A percentile compares a stretch with the other conserved stretches of the same genome.
These are phyloP conservation scores for Gynostemma pentaphyllum DNA, from an alignment of 306 rosid genomes.

Conservation along the genomic window DNA sequence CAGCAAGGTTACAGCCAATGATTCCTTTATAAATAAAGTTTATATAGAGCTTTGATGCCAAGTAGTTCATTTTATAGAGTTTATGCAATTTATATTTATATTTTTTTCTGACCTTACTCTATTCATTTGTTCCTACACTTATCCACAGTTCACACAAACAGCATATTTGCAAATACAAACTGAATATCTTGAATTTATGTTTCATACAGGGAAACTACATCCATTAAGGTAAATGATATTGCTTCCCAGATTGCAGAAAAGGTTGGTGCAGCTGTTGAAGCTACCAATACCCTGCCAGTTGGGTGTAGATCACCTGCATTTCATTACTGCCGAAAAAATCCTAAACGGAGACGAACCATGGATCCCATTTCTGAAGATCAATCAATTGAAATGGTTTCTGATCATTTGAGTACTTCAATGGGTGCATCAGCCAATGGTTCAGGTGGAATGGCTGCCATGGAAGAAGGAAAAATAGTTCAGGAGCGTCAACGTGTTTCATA, in stretches of 20 bases:
- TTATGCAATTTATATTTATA: not conserved
- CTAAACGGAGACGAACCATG: conserved; percentile 67
- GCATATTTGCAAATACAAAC: not conserved
- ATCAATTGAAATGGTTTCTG: conserved; percentile 24
- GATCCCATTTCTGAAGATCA: conserved; percentile 33
- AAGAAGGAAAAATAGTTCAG: conserved; percentile 30
- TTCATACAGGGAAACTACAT: conserved; percentile 76
- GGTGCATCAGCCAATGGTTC: conserved; percentile 32
- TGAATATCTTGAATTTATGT: conserved; percentile 20
- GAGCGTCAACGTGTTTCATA: conserved; percentile 19
- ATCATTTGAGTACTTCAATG: conserved; percentile 26
- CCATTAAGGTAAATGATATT: conserved; percentile 84
- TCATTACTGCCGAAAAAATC: conserved; percentile 70
- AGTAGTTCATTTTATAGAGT: not conserved
- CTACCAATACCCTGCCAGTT: conserved; percentile 55
- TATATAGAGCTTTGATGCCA: not conserved
- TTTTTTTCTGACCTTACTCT: not conserved
- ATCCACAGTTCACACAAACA: not conserved
- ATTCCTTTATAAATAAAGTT: not conserved
- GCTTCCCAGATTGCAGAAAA: conserved; percentile 81
- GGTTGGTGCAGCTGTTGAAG: conserved; percentile 88
- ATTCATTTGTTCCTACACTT: not conserved
- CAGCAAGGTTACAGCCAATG: conserved; percentile 63
- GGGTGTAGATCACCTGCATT: conserved; percentile 51
- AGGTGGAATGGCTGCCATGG: conserved; percentile 24